Base-by-base conservation (phyloP, 805 yeast genomes). In the Candida namnaoensis region DNA sequence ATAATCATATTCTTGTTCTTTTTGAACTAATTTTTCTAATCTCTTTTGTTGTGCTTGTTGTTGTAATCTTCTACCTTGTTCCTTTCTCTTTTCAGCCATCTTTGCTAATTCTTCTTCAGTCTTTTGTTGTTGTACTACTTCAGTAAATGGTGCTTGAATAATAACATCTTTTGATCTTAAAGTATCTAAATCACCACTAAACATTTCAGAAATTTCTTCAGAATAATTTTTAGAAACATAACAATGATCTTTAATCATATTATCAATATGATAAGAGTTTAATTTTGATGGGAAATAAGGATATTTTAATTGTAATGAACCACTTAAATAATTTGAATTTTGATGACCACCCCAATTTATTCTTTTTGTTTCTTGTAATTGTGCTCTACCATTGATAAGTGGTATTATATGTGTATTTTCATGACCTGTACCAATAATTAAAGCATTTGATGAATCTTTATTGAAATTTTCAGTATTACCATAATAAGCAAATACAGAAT, bases 321-420 rank as follows among this genome's bases (percentile, higher is more conserved):
- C 73, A 43, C 71, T 73, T 55, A 93, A 58, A 50, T 72, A 90
- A 34, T 72, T 76, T 28, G 72, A 75, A 1, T 90, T 73, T 36
- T 76, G 84, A 46, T 76, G 75, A 10, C 96, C 98, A 45, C 98
- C 98, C 87, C 93, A 87, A 56, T 87, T 88, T 34, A 93, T 76
- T 53, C 98, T 69, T 53, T 88, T 88, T 8, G 88, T 67, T 44
- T 80, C 82, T 26, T 73, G 64, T 41, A 87, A 58, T 3, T 80
- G 48, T 0, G 95, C 90, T 41, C 66, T 65, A 0, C 88, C 88
- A n/a, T 75, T 57, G 2, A 86, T 48, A 2, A 91, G 87, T 0
- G 99, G 99, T 14, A 91, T 78, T 0, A 93, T 61, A 54, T 80
- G 81, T 0, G 95, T 83, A 41, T 86, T 74, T 51, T 90, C 93